phyloP scores from a whole-genome alignment of 78 protist genomes.

The Dictyostelium firmibasis region DNA sequence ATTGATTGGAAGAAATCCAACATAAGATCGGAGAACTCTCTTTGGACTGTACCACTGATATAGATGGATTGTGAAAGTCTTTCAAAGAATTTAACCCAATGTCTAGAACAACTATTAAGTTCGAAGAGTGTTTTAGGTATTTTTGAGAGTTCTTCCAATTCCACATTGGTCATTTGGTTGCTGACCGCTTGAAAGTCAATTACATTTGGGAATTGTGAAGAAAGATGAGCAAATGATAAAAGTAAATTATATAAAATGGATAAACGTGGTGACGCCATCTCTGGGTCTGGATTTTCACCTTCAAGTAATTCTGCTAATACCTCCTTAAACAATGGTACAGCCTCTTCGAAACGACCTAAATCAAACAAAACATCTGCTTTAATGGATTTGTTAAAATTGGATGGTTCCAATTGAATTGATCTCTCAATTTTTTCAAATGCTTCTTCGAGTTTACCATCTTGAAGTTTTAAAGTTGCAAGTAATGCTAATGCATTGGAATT shows the following conservation, averaged over 20 bases:
- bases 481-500: neutral
- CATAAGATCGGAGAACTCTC: neutral
- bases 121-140: constrained; percentile 22
- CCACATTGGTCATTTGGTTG: neutral
- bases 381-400: neutral
- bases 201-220: neutral
- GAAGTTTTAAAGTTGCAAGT: neutral
- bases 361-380: constrained; percentile 25
- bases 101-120: neutral
- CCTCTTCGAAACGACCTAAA: neutral
- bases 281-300: constrained; percentile 22
- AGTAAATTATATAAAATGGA: constrained; percentile 34
- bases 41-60: neutral
- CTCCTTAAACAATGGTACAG: neutral
- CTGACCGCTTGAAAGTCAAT: neutral
- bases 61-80: neutral
- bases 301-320: constrained; percentile 6
- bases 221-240: neutral
- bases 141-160: neutral
- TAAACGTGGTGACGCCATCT: neutral
- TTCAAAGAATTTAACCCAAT: neutral
- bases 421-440: neutral
- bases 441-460: neutral
- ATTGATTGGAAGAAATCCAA: neutral
- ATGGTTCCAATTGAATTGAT: neutral